Base-by-base conservation (phyloP, 106 monocot species). In the Narthecium ossifragum region DNA sequence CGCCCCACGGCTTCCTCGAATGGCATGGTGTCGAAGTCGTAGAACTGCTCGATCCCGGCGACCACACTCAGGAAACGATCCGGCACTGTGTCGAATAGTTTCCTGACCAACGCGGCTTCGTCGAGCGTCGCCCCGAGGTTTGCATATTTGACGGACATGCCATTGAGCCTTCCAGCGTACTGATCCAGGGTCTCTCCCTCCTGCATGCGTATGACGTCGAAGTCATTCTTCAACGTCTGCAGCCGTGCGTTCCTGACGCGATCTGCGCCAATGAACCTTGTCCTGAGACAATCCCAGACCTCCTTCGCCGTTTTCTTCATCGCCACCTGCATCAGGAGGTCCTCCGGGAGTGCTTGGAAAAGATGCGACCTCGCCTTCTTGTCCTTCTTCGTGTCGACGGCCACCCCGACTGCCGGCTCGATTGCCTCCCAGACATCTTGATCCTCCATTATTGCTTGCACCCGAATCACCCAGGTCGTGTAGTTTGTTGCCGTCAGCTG, bases 1-100 rank as follows among this genome's bases (percentile, higher is more conserved):
- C 66, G 24, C 15, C 53, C 53, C 24, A 66, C 36, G 0, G 55
- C 66, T 24, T 66, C 66, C 39, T 66, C 66, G 33, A 66, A 66
- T n/a, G n/a, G n/a, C n/a, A n/a, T n/a, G n/a, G n/a, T n/a, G n/a
- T n/a, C n/a, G n/a, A n/a, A n/a, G n/a, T n/a, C n/a, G n/a, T n/a
- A n/a, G n/a, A n/a, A n/a, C n/a, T n/a, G n/a, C n/a, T n/a, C n/a
- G n/a, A n/a, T n/a, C n/a, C n/a, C n/a, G n/a, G n/a, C n/a, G n/a
- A n/a, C n/a, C n/a, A n/a, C n/a, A n/a, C n/a, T n/a, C 12, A 51
- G 22, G 49, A 50, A 50, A 20, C 49, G 49, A 10, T 50, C 49
- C 8, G 49, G 20, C 8, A 20, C 49, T 50, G 20, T 50, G 49
- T 50, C 49, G 49, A 50, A 50, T 5, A 50, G 49, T 20, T 50